phyloP scores from a whole-genome alignment of 2,329 filamentous ascomycete species.

The Aspergillus aculeatus region DNA sequence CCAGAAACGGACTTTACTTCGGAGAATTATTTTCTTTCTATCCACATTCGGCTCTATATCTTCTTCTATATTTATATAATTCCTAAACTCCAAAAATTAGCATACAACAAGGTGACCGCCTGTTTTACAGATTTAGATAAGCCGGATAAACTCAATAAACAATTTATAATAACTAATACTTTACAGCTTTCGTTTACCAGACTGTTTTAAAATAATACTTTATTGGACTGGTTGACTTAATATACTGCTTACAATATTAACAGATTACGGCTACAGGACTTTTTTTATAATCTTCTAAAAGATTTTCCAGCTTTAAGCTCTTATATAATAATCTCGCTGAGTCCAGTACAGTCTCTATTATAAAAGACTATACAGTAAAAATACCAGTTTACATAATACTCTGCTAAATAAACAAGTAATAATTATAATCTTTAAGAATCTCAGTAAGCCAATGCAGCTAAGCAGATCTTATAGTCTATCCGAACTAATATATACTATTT shows the following conservation, averaged over 20 bases:
- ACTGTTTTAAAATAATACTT: not conserved
- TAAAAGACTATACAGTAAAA: not conserved
- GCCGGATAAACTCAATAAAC: not conserved
- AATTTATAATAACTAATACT: not conserved
- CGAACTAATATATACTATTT: not conserved
- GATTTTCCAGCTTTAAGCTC: constrained; percentile 5
- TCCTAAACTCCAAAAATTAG: constrained; percentile 8
- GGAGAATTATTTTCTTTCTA: constrained; percentile 9
- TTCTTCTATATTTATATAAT: constrained; percentile 14
- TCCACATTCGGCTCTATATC: constrained; percentile 14
- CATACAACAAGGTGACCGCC: constrained; percentile 6
- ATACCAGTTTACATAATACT: not conserved
- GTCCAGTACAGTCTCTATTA: not conserved
- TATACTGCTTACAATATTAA: constrained; percentile 7
- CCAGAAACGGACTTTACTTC: constrained; percentile 1
- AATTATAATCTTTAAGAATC: not conserved
- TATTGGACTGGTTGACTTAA: constrained; percentile 11
- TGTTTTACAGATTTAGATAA: not conserved
- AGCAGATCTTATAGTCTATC: not conserved
- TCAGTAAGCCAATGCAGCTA: not conserved
- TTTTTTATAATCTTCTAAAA: constrained; percentile 10
- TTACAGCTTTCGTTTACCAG: constrained; percentile 1
- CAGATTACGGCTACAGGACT: not conserved
- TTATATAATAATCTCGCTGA: constrained; percentile 10
- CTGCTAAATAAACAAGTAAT: not conserved